These are phyloP conservation scores for Lachancea sp. DNA, from an alignment of 805 yeast species.

Conservation along the genomic window DNA sequence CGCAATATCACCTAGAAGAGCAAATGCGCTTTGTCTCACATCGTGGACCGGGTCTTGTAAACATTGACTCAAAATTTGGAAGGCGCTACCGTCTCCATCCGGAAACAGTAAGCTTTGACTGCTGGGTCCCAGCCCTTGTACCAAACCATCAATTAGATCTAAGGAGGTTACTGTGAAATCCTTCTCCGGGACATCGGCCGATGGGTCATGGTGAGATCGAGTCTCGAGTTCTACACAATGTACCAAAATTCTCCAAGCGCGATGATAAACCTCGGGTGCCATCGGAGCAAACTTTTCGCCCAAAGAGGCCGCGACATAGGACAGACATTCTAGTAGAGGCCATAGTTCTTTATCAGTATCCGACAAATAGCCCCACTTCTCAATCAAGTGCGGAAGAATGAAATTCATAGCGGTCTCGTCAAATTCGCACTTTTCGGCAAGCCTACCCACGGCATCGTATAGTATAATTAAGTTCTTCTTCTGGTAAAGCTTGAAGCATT, in stretches of 20 bases:
- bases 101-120: constrained; percentile 41
- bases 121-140: constrained; percentile 75
- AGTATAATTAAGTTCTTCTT: constrained; percentile 72
- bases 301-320: constrained; percentile 80
- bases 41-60: constrained; percentile 72
- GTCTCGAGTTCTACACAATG: constrained; percentile 63
- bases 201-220: constrained; percentile 58
- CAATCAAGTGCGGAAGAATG: constrained; percentile 74
- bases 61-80: constrained; percentile 60
- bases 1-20: constrained; percentile 84
- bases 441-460: constrained; percentile 87
- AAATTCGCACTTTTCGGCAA: constrained; percentile 64
- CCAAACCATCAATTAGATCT: constrained; percentile 86
- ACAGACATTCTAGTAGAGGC: constrained; percentile 90
- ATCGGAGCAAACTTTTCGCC: constrained; percentile 83
- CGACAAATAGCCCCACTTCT: constrained; percentile 66
- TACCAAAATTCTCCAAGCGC: constrained; percentile 66
- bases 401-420: constrained; percentile 52
- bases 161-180: constrained; percentile 85
- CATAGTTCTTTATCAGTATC: constrained; percentile 83
- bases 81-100: constrained; percentile 37
- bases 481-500: constrained; percentile 73
- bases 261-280: constrained; percentile 77
- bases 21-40: constrained; percentile 90
- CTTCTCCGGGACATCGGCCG: constrained; percentile 71